Evolutionary conservation across 2,329 filamentous ascomycete genomes (phyloP).

Genomic region (Chalaropsis thielavioides): DNA sequence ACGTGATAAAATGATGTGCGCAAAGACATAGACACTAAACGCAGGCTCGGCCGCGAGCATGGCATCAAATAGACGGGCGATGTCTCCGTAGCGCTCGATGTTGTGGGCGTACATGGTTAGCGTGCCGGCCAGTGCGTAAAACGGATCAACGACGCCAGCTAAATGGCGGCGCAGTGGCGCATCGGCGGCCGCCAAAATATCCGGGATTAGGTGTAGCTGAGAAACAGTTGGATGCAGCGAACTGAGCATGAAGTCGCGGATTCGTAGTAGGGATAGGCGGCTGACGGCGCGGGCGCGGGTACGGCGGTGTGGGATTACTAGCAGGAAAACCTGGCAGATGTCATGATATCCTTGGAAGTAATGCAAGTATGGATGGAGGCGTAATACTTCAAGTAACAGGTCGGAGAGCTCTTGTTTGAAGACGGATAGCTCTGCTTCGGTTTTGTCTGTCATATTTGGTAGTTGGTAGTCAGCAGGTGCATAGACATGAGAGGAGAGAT

Average conservation of each 20-base stretch:
- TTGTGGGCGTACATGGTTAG: constrained; percentile 96
- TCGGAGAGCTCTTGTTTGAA: constrained; percentile 65
- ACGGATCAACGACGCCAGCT: constrained; percentile 64
- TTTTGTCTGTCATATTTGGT: constrained; percentile 7
- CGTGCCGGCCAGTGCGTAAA: constrained; percentile 85
- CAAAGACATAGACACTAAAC: constrained; percentile 82
- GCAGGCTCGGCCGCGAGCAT: constrained; percentile 77
- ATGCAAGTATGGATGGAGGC: constrained; percentile 66
- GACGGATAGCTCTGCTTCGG: constrained; percentile 49
- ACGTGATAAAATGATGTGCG: constrained; percentile 68
- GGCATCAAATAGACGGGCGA: constrained; percentile 83
- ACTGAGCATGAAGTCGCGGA: constrained; percentile 95
- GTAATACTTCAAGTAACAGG: constrained; percentile 68
- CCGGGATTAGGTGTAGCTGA: constrained; percentile 76
- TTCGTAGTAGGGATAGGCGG: constrained; percentile 75
- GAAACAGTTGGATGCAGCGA: constrained; percentile 64
- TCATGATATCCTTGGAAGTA: constrained; percentile 99
- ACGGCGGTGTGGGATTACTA: constrained; percentile 55
- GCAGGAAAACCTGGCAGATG: constrained; percentile 86
- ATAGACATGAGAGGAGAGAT: constrained; percentile 7
- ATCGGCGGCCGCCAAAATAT: constrained; percentile 62
- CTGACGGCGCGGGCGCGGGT: constrained; percentile 50
- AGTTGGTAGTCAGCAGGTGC: neutral
- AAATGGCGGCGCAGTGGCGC: constrained; percentile 59
- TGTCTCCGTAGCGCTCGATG: constrained; percentile 76